phyloP scores from a whole-genome alignment of 2,329 filamentous ascomycete genomes.

The Aplosporella prunicola region DNA sequence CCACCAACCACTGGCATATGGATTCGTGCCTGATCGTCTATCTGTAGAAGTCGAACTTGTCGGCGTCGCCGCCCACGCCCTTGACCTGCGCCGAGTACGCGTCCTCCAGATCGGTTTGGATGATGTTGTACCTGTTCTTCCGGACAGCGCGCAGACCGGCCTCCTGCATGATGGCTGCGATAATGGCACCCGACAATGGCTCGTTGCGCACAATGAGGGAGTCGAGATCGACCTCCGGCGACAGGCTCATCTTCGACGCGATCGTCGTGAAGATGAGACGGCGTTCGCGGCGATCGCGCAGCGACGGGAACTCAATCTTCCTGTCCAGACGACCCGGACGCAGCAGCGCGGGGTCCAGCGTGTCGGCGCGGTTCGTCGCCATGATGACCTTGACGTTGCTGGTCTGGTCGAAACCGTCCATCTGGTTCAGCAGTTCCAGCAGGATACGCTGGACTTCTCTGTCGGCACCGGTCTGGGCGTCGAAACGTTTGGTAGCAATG shows the following conservation, averaged over 20 bases:
- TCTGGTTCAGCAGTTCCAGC: conserved; percentile 94
- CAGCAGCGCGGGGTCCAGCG: conserved; percentile 85
- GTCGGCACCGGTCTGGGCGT: conserved; percentile 95
- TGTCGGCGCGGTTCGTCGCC: conserved; percentile 98
- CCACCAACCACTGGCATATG: too few species aligned
- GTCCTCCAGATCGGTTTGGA: conserved; percentile 92
- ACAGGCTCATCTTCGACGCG: conserved; percentile 91
- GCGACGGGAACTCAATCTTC: conserved; percentile 97
- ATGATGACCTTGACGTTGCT: conserved; percentile 99
- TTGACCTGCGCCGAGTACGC: conserved; percentile 97
- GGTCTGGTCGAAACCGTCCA: conserved; percentile 99
- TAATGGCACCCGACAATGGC: conserved; percentile 86
- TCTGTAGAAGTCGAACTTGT: conserved; percentile 64
- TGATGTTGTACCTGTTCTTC: conserved; percentile 99
- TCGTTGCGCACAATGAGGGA: conserved; percentile 95
- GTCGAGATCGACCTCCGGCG: conserved; percentile 92
- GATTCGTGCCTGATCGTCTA: too few species aligned
- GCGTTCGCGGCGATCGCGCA: conserved; percentile 87
- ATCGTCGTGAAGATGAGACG: conserved; percentile 97
- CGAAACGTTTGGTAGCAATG: conserved; percentile 97
- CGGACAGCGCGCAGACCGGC: conserved; percentile 86
- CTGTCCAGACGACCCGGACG: conserved; percentile 91
- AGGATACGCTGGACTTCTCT: conserved; percentile 98
- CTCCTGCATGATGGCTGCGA: conserved; percentile 99
- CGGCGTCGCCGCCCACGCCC: conserved; percentile 55